Evolutionary conservation across 169 alveolate species (phyloP).

Genomic region (Plasmodium relictum): DNA sequence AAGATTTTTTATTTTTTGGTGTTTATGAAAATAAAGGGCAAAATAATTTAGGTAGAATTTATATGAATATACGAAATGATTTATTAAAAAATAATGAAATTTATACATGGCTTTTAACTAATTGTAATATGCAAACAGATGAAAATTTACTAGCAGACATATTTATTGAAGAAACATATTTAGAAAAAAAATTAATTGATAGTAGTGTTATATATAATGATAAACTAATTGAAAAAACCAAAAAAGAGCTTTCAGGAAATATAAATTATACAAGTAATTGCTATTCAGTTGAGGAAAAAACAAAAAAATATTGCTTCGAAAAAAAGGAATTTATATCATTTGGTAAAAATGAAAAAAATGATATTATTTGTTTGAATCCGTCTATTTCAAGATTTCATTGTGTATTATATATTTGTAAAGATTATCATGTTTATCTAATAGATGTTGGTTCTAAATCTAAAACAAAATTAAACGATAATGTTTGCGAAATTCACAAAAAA

Average conservation of each 20-base stretch:
- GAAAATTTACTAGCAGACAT: conserved; percentile 50
- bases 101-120: conserved; percentile 59
- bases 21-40: conserved; percentile 80
- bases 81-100: conserved; percentile 59
- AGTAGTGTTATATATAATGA: conserved; percentile 2
- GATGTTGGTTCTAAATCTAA: conserved; percentile 77
- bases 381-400: conserved; percentile 76
- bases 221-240: conserved; percentile 16
- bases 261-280: neutral
- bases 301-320: conserved; percentile 33
- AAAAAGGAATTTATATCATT: conserved; percentile 72
- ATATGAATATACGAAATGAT: conserved; percentile 80
- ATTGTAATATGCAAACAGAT: conserved; percentile 75
- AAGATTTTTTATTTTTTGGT: conserved; percentile 80
- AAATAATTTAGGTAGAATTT: conserved; percentile 81
- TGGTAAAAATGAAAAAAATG: conserved; percentile 71
- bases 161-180: conserved; percentile 51
- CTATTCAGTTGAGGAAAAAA: conserved; percentile 38
- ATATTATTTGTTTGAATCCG: conserved; percentile 75
- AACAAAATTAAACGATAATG: conserved; percentile 42
- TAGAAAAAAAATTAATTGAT: conserved; percentile 23
- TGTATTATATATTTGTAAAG: conserved; percentile 47
- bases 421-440: conserved; percentile 52
- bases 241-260: conserved; percentile 14
- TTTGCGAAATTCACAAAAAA: conserved; percentile 52